Percentiles rank a stretch among this genome's conserved stretches.
phyloP scores from a whole-genome alignment of 495 filamentous ascomycete species.

The Cenococcum geophilum region DNA sequence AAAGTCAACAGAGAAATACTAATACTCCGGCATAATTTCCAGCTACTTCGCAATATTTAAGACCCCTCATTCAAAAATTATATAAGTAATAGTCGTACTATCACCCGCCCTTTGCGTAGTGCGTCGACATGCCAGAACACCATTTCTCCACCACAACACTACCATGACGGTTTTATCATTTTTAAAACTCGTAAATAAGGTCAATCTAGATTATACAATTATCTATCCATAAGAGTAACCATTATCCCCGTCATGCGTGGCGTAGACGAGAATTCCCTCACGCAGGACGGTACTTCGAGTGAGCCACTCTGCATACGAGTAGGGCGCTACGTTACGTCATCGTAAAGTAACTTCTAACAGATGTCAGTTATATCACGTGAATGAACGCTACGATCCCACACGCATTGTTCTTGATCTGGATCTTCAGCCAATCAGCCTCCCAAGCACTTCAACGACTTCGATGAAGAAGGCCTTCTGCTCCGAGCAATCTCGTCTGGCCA shows the following conservation, averaged over 20 bases:
- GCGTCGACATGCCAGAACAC: background rate
- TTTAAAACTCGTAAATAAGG: background rate
- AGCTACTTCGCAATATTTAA: conserved; percentile 3
- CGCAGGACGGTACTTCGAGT: background rate
- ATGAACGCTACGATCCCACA: too few species aligned
- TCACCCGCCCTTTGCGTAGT: background rate
- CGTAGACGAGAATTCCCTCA: background rate
- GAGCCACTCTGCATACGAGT: too few species aligned
- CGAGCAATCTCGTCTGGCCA: too few species aligned
- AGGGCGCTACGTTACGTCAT: too few species aligned
- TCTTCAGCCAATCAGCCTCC: too few species aligned
- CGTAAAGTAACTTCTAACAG: too few species aligned
- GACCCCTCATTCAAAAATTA: background rate
- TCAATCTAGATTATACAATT: background rate
- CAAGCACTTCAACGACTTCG: too few species aligned
- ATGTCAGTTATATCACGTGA: too few species aligned
- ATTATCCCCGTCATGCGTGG: background rate
- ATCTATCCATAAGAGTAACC: background rate
- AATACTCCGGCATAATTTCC: background rate
- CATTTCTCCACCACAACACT: background rate
- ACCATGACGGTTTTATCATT: background rate
- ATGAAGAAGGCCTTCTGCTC: too few species aligned
- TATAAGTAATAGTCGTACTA: background rate
- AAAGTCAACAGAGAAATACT: background rate
- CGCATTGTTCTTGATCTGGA: too few species aligned